Percentiles rank a stretch among this genome's conserved stretches.
These are phyloP conservation scores for Staphylotrichum longicolle DNA, from an alignment of 495 filamentous ascomycete species.

Conservation along the genomic window DNA sequence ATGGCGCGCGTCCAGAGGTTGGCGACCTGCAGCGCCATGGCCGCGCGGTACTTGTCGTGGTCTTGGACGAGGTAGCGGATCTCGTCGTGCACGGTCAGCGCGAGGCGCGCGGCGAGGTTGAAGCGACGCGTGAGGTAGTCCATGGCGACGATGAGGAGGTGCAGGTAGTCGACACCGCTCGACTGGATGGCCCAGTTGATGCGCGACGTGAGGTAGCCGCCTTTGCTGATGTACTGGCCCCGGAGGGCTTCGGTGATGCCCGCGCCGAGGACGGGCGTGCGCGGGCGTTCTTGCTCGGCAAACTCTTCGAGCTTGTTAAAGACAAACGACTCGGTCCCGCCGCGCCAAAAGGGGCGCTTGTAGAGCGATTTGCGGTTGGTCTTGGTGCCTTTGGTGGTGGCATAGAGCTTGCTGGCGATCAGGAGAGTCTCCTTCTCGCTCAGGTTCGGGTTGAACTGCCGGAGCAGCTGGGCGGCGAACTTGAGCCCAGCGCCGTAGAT, in stretches of 20 bases:
- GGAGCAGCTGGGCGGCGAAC: constrained; percentile 83
- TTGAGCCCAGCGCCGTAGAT: constrained; percentile 96
- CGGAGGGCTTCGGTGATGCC: constrained; percentile 96
- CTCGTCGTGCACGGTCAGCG: constrained; percentile 96
- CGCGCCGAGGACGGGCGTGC: constrained; percentile 90
- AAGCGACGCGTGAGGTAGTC: constrained; percentile 87
- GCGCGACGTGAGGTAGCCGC: constrained; percentile 89
- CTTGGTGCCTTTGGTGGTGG: constrained; percentile 83
- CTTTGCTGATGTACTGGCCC: constrained; percentile 80
- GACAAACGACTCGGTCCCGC: constrained; percentile 93
- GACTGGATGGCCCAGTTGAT: constrained; percentile 99
- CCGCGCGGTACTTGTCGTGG: constrained; percentile 80
- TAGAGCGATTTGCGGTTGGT: constrained; percentile 63
- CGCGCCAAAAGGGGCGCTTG: constrained; percentile 85
- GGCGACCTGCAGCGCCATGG: constrained; percentile 88
- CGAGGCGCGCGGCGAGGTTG: constrained; percentile 76
- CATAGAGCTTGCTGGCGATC: constrained; percentile 78
- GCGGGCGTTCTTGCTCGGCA: constrained; percentile 85
- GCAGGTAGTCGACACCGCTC: constrained; percentile 94
- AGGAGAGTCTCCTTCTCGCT: constrained; percentile 71
- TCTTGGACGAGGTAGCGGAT: constrained; percentile 89
- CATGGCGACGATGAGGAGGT: constrained; percentile 91
- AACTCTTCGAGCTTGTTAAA: constrained; percentile 99
- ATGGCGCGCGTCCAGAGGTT: constrained; percentile 97
- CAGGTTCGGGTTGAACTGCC: constrained; percentile 86